Conservation (phyloP, 2,329 filamentous ascomycete species). For the Colletotrichum cordylinicola region DNA sequence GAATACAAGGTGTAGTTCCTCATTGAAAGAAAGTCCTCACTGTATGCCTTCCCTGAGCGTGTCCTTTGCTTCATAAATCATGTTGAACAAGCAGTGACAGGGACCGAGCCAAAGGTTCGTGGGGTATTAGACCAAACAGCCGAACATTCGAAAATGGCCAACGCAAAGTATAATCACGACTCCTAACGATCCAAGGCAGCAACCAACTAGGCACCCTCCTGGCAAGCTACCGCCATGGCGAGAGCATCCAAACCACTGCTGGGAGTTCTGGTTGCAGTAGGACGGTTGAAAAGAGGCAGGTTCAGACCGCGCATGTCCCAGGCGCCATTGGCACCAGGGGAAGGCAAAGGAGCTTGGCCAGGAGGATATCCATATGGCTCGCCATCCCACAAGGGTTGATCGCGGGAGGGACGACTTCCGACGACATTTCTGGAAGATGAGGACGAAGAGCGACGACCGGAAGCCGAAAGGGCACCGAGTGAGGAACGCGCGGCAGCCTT, state of each 20-base stretch:
- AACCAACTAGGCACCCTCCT: slow-evolving; percentile 40
- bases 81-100: background rate
- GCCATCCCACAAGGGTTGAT: slow-evolving; percentile 45
- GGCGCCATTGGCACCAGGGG: slow-evolving; percentile 38
- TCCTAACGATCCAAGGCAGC: background rate
- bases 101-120: background rate
- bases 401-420: slow-evolving; percentile 32
- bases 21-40: background rate
- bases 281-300: slow-evolving; percentile 50
- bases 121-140: background rate
- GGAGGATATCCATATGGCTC: slow-evolving; percentile 38
- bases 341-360: slow-evolving; percentile 36
- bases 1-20: background rate
- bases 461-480: slow-evolving; percentile 25
- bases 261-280: slow-evolving; percentile 45
- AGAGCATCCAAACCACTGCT: slow-evolving; percentile 61
- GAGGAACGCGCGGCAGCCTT: slow-evolving; percentile 32
- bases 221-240: slow-evolving; percentile 59
- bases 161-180: background rate
- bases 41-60: background rate
- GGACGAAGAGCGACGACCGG: slow-evolving; percentile 33
- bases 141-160: background rate
- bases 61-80: background rate
- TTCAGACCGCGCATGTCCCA: slow-evolving; percentile 56
- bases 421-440: slow-evolving; percentile 35